Evolutionary conservation across 1,284 basidiomycete species (phyloP).

Genomic region (Meira nashicola): DNA sequence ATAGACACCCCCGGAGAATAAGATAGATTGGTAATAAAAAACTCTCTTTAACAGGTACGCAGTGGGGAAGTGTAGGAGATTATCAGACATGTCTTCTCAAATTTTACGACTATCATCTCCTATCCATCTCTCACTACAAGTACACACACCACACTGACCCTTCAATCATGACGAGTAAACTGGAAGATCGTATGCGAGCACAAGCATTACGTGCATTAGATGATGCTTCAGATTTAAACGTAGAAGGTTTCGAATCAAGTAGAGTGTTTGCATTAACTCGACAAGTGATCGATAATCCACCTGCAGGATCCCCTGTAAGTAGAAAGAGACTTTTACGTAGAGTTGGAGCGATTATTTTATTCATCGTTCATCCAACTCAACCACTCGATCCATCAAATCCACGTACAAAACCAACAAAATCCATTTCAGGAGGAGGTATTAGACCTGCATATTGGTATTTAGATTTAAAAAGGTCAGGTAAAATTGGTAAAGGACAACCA

Average conservation of each 20-base stretch:
- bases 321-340: slow-evolving; percentile 33
- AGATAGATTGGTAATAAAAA: too few species aligned
- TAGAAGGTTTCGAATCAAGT: slow-evolving; percentile 42
- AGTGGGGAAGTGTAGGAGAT: too few species aligned
- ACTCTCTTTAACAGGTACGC: too few species aligned
- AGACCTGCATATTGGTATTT: slow-evolving; percentile 40
- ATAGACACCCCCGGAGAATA: too few species aligned
- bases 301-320: slow-evolving; percentile 29
- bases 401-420: slow-evolving; percentile 31
- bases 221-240: slow-evolving; percentile 30
- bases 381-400: slow-evolving; percentile 41
- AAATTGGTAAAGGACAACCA: slow-evolving; percentile 39
- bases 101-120: too few species aligned
- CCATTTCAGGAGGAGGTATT: slow-evolving; percentile 36
- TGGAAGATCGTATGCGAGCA: slow-evolving; percentile 12
- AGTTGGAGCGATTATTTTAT: slow-evolving; percentile 43
- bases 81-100: too few species aligned
- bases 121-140: too few species aligned
- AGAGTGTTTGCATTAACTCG: slow-evolving; percentile 42
- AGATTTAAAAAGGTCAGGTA: slow-evolving; percentile 29
- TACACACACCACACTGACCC: too few species aligned
- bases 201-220: slow-evolving; percentile 34
- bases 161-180: neutral
- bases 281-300: slow-evolving; percentile 31
- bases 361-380: slow-evolving; percentile 38